phyloP scores from a whole-genome alignment of 1,284 basidiomycete species.

The Phlebopus sp. region DNA sequence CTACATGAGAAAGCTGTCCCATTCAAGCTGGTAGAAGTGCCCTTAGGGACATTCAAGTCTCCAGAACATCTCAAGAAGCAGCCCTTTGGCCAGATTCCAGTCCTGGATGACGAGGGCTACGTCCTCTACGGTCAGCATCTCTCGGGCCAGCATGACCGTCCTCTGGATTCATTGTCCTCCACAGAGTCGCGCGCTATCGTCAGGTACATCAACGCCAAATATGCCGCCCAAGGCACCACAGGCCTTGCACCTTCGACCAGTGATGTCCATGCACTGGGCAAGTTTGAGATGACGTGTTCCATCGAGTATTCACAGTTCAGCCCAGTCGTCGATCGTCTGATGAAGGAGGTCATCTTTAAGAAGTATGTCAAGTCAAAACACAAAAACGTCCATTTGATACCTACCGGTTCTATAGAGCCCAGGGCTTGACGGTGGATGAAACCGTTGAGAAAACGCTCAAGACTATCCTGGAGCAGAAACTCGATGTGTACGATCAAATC shows the following conservation, averaged over 20 bases:
- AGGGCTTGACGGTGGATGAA: not conserved
- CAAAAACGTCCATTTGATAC: not conserved
- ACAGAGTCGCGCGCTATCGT: constrained; percentile 50
- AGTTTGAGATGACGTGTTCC: constrained; percentile 43
- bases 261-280: constrained; percentile 33
- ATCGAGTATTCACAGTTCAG: constrained; percentile 56
- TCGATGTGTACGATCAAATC: not conserved
- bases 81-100: constrained; percentile 6
- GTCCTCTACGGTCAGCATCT: not conserved
- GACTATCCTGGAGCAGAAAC: not conserved
- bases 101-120: not conserved
- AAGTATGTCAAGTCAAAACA: not conserved
- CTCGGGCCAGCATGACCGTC: not conserved
- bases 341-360: not conserved
- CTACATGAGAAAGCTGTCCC: not conserved
- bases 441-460: not conserved
- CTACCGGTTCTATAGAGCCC: not conserved
- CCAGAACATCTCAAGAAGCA: constrained; percentile 1
- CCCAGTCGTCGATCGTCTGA: constrained; percentile 12
- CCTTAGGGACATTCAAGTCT: not conserved
- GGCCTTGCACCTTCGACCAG: constrained; percentile 13
- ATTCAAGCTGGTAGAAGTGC: not conserved
- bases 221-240: constrained; percentile 29
- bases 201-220: constrained; percentile 44
- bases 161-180: not conserved